These are phyloP conservation scores for Talaromyces trachyspermus DNA, from an alignment of 495 filamentous ascomycete genomes.

Conservation along the genomic window DNA sequence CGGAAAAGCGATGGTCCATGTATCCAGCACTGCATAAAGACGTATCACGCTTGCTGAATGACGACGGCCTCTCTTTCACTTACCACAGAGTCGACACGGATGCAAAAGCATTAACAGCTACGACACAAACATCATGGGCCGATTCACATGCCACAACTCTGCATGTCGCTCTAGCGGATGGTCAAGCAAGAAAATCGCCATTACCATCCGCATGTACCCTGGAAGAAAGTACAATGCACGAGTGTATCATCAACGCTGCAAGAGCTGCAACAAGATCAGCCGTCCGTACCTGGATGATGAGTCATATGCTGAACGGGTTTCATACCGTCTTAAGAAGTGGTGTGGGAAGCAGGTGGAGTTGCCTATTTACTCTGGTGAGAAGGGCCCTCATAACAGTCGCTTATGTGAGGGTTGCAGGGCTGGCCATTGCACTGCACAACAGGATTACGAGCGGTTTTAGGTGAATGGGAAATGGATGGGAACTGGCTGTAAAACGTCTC, in stretches of 20 bases:
- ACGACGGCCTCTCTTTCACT: slow-evolving; percentile 12
- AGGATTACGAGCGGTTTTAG: too few relatives aligned
- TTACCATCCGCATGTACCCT: slow-evolving; percentile 37
- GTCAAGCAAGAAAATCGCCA: slow-evolving; percentile 37
- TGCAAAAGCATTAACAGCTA: not conserved
- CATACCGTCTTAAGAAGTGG: slow-evolving; percentile 46
- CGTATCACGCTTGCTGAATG: slow-evolving; percentile 26
- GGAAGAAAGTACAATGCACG: slow-evolving; percentile 33
- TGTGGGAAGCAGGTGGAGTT: slow-evolving; percentile 31
- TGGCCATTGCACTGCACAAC: slow-evolving; percentile 33
- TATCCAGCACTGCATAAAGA: slow-evolving; percentile 28
- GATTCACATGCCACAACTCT: slow-evolving; percentile 18
- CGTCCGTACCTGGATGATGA: slow-evolving; percentile 31
- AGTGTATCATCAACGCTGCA: slow-evolving; percentile 42
- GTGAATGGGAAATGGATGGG: too few relatives aligned
- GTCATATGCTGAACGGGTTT: slow-evolving; percentile 42
- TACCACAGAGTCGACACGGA: slow-evolving; percentile 8
- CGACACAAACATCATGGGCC: slow-evolving; percentile 23
- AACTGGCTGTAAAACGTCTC: too few relatives aligned
- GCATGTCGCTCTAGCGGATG: slow-evolving; percentile 17
- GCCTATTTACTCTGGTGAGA: slow-evolving; percentile 17
- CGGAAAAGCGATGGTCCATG: too few relatives aligned
- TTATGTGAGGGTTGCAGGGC: slow-evolving; percentile 45
- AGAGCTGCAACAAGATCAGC: slow-evolving; percentile 22
- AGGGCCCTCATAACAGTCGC: slow-evolving; percentile 30